Evolutionary conservation across 2,329 filamentous ascomycete species (phyloP).

Genomic region (Aureobasidium sp.): DNA sequence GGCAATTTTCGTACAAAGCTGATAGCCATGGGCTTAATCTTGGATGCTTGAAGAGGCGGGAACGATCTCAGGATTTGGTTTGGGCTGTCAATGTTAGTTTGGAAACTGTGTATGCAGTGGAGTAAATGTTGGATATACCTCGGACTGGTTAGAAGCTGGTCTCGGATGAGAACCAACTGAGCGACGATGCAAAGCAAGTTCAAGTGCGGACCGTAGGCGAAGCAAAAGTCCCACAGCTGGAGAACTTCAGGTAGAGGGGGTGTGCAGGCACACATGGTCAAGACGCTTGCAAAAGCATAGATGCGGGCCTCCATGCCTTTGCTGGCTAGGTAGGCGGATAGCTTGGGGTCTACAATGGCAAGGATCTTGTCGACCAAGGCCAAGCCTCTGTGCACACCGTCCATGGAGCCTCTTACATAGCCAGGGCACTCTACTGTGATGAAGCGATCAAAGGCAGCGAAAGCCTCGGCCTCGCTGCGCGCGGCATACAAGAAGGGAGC

Average conservation of each 20-base stretch:
- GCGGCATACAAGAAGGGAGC: slow-evolving; percentile 94
- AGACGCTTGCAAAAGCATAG: slow-evolving; percentile 90
- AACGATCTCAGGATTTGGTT: slow-evolving; percentile 88
- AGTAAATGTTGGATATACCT: slow-evolving; percentile 52
- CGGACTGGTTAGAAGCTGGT: slow-evolving; percentile 72
- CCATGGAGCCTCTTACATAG: slow-evolving; percentile 94
- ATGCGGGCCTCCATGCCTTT: slow-evolving; percentile 89
- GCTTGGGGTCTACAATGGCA: slow-evolving; percentile 81
- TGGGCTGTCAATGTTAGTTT: slow-evolving; percentile 53
- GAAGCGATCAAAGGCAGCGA: slow-evolving; percentile 80
- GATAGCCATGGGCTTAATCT: slow-evolving; percentile 74
- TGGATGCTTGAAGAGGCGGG: slow-evolving; percentile 72
- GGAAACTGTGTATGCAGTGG: background rate
- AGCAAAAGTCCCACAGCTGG: slow-evolving; percentile 91
- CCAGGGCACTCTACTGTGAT: slow-evolving; percentile 84
- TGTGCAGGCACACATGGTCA: slow-evolving; percentile 92
- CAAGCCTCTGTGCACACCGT: slow-evolving; percentile 88
- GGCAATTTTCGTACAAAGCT: slow-evolving; percentile 86
- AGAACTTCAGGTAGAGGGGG: slow-evolving; percentile 90
- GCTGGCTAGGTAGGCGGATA: slow-evolving; percentile 74
- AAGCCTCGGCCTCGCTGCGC: slow-evolving; percentile 89
- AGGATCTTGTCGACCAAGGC: slow-evolving; percentile 88
- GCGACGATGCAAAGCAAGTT: slow-evolving; percentile 97
- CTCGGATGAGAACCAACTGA: slow-evolving; percentile 81
- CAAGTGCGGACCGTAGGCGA: slow-evolving; percentile 89